Percentiles rank a stretch among this genome's conserved stretches.
These are phyloP conservation scores for Psophocarpus tetragonolobus DNA, from an alignment of 306 rosid species.

Conservation along the genomic window DNA sequence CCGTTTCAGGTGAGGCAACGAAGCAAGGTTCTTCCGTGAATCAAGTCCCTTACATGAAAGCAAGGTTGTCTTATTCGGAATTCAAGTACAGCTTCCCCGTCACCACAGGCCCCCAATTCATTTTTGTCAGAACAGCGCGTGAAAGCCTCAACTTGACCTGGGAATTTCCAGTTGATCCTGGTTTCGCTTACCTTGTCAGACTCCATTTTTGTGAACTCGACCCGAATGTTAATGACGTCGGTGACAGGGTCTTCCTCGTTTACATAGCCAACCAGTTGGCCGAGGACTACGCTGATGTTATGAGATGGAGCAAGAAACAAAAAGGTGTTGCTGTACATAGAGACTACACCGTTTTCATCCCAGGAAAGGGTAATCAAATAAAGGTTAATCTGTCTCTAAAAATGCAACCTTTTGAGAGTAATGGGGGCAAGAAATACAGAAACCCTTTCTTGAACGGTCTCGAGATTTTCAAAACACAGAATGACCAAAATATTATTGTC, in stretches of 20 bases:
- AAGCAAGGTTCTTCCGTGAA: not conserved
- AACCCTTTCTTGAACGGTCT: constrained; percentile 51
- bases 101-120: constrained; percentile 36
- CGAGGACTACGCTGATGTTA: not conserved
- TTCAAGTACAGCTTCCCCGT: constrained; percentile 55
- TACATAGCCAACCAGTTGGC: constrained; percentile 38
- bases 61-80: constrained; percentile 33
- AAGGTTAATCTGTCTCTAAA: constrained; percentile 16
- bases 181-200: constrained; percentile 33
- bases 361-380: not conserved
- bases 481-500: too few species aligned
- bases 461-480: constrained; percentile 53
- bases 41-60: constrained; percentile 27
- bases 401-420: not conserved
- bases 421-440: fast-evolving
- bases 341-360: constrained; percentile 13
- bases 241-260: constrained; percentile 25
- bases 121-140: constrained; percentile 26
- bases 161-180: constrained; percentile 22
- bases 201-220: constrained; percentile 49
- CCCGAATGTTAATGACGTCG: fast-evolving
- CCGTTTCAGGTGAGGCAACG: not conserved
- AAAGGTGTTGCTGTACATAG: not conserved
- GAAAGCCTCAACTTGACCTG: constrained; percentile 21
- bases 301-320: not conserved